phyloP scores from a whole-genome alignment of 2,329 filamentous ascomycete genomes.

The Penicillium sp. region DNA sequence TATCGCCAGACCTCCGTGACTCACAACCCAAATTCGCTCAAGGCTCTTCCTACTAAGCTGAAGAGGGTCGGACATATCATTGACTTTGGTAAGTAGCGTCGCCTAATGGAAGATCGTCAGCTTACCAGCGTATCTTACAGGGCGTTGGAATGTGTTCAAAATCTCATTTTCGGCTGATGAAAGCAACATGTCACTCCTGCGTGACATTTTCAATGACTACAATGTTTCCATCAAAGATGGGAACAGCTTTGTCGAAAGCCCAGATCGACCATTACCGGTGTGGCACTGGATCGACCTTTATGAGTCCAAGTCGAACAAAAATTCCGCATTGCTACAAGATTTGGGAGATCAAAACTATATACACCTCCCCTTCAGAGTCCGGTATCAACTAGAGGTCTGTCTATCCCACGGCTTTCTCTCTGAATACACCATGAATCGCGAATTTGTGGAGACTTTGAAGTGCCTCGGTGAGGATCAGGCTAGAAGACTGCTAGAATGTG shows the following conservation, averaged over 20 bases:
- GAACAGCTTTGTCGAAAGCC: conserved; percentile 43
- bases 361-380: conserved; percentile 65
- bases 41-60: conserved; percentile 45
- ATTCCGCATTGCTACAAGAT: conserved; percentile 35
- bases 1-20: conserved; percentile 64
- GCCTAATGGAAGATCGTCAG: background rate
- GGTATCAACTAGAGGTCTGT: conserved; percentile 91
- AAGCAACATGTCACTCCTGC: conserved; percentile 45
- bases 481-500: conserved; percentile 68
- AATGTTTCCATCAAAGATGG: conserved; percentile 60
- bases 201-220: conserved; percentile 64
- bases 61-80: conserved; percentile 54
- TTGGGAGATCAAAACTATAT: conserved; percentile 36
- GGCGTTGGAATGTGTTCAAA: conserved; percentile 63
- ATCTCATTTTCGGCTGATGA: conserved; percentile 46
- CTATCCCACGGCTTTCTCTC: conserved; percentile 75
- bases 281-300: conserved; percentile 45
- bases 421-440: conserved; percentile 67
- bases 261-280: conserved; percentile 24
- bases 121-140: conserved; percentile 31
- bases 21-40: conserved; percentile 41
- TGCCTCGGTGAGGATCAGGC: conserved; percentile 56
- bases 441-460: conserved; percentile 66
- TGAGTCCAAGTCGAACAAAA: conserved; percentile 25
- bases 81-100: conserved; percentile 53